Evolutionary conservation across 495 filamentous ascomycete species (phyloP), one percentile per base, ranked within the genome.

Genomic region (Hypoxylon intermedium): DNA sequence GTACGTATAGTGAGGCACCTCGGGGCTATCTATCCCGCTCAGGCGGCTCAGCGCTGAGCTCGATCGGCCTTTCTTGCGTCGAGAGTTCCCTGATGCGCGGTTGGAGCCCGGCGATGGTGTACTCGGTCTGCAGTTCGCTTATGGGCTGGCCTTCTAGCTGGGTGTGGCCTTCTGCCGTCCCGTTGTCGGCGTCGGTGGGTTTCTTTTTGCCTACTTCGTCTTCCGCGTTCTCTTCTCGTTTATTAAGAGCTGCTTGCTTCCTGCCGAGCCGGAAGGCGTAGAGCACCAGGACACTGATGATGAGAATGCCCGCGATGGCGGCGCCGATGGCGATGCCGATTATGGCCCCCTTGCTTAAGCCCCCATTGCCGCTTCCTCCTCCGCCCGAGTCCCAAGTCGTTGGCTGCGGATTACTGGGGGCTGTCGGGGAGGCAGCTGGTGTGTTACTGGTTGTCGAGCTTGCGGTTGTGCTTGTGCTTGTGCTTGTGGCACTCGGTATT

Each of bases 301-400:
- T 49, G 1, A 23, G 26, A 1, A 69, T 49, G 23, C 38, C 30
- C 0, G 31, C 60, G 12, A 62, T 28, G 9, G 23, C 69, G 6
- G 44, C 67, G 5, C 67, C 69, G 0, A 70, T 60, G 9, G 60
- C 63, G 28, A 72, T 67, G 9, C 69, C 69, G n/a, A 53, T 63
- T 45, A 70, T 70, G 0, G 63, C 58, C 1, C 67, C 67, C n/a
- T 23, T 13, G 21, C 50, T 58, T 6, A 72, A 55, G 18, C 24
- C 20, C 30, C 24, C 19, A 9, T 24, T 11, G 19, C 47, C 21
- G 1, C 47, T 26, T 0, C 34, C 31, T 5, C 43, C 38, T 33
- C 53, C 38, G 15, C 38, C 24, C 9, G 15, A 2, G 23, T 9
- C 5, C n/a, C 31, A 20, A 5, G 47, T 15, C 12, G 9, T 20